These are phyloP conservation scores for Phytophthora boehmeriae DNA, from an alignment of 352 stramenopile species.

Conservation along the genomic window DNA sequence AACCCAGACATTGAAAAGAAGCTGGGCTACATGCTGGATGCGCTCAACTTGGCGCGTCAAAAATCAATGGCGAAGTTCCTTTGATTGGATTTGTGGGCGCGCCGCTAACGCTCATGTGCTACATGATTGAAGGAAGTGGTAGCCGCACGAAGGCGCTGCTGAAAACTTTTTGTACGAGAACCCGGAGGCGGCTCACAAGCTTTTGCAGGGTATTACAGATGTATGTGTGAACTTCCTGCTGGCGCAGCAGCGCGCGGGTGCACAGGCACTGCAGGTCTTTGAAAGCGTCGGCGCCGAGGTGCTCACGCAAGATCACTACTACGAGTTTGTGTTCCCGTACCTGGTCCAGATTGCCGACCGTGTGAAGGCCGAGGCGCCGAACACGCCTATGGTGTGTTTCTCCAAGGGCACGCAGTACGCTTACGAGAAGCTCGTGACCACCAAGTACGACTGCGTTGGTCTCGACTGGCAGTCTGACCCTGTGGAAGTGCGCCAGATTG, in stretches of 20 bases:
- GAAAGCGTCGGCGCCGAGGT: conserved; percentile 96
- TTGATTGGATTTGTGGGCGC: conserved; percentile 98
- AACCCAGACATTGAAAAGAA: conserved; percentile 92
- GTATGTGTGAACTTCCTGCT: conserved; percentile 97
- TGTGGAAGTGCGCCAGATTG: conserved; percentile 79
- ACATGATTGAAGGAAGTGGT: conserved; percentile 98
- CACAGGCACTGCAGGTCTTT: conserved; percentile 97
- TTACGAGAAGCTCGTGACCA: conserved; percentile 68
- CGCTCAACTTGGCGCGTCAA: conserved; percentile 93
- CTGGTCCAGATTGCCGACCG: conserved; percentile 79
- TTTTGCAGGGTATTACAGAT: conserved; percentile 95
- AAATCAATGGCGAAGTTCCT: conserved; percentile 92
- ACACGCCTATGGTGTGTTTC: conserved; percentile 84
- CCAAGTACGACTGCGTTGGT: conserved; percentile 95
- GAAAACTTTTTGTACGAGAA: conserved; percentile 96
- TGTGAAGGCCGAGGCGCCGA: conserved; percentile 70
- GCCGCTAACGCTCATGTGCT: conserved; percentile 97
- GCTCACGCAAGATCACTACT: conserved; percentile 94
- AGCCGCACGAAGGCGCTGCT: conserved; percentile 95
- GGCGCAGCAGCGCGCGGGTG: conserved; percentile 93
- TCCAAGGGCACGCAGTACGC: conserved; percentile 87
- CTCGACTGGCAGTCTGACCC: conserved; percentile 96
- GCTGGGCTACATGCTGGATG: conserved; percentile 95
- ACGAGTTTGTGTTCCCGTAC: conserved; percentile 95
- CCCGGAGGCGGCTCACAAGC: conserved; percentile 87